Conservation (phyloP, 805 yeast species). For the Candida maris region DNA sequence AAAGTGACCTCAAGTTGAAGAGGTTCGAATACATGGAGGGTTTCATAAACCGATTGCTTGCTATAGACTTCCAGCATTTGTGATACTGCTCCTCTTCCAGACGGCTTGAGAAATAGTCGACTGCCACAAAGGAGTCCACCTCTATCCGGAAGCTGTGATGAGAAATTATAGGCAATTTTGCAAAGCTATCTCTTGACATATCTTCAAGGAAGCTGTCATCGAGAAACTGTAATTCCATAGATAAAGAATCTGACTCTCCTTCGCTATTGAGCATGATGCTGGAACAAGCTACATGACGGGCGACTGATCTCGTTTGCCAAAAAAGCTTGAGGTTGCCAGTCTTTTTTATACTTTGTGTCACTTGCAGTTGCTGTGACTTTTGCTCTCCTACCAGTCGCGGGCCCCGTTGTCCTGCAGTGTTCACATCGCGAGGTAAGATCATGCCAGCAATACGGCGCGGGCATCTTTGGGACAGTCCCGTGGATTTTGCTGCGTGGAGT, state of each 20-base stretch:
- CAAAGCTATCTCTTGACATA: conserved; percentile 19
- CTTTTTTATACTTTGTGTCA: no score
- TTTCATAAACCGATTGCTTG: conserved; percentile 33
- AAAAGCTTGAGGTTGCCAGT: no score
- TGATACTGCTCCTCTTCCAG: conserved; percentile 35
- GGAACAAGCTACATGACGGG: no score
- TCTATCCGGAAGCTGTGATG: conserved; percentile 8
- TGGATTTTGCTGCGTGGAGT: no score
- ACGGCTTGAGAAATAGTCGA: conserved; percentile 40
- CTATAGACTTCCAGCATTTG: conserved; percentile 41
- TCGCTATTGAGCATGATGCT: neutral
- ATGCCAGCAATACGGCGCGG: no score
- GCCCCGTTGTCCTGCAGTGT: no score
- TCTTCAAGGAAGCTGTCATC: conserved; percentile 29
- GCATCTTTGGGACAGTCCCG: no score
- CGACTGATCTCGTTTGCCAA: no score
- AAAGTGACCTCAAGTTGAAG: conserved; percentile 20
- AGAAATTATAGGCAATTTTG: conserved; percentile 24
- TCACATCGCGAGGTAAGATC: no score
- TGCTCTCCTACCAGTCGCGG: no score
- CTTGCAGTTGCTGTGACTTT: no score
- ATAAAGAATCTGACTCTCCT: conserved; percentile 9
- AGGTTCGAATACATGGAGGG: conserved; percentile 31
- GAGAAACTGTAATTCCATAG: conserved; percentile 28
- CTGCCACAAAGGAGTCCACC: conserved; percentile 26